These are phyloP conservation scores for Vanderwaltozyma polyspora DNA, from an alignment of 805 yeast species.

Conservation along the genomic window DNA sequence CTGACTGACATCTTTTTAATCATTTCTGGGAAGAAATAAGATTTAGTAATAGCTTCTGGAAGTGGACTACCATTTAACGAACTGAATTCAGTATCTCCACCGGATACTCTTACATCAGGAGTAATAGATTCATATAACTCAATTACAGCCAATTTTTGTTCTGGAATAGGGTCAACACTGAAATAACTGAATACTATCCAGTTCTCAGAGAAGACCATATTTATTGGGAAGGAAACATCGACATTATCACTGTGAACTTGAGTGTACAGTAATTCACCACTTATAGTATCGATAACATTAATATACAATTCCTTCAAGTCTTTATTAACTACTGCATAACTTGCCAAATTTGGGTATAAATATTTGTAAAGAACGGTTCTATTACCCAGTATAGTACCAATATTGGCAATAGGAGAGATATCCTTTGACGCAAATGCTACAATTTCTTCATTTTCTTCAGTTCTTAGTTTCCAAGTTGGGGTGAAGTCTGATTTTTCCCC, in stretches of 20 bases:
- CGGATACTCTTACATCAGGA: slow-evolving; percentile 36
- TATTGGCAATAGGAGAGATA: slow-evolving; percentile 37
- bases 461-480: slow-evolving; percentile 31
- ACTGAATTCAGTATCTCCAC: slow-evolving; percentile 5
- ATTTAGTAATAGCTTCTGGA: slow-evolving; percentile 42
- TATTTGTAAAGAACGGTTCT: slow-evolving; percentile 75
- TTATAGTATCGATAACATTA: slow-evolving; percentile 51
- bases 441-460: slow-evolving; percentile 28
- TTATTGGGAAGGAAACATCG: slow-evolving; percentile 33
- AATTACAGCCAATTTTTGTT: slow-evolving; percentile 52
- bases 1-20: slow-evolving; percentile 44
- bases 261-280: slow-evolving; percentile 51
- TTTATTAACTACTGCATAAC: slow-evolving; percentile 35
- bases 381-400: slow-evolving; percentile 60
- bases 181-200: slow-evolving; percentile 67
- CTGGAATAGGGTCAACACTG: slow-evolving; percentile 37
- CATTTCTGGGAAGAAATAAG: slow-evolving; percentile 53
- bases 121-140: slow-evolving; percentile 65
- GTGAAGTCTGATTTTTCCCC: slow-evolving; percentile 10
- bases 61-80: slow-evolving; percentile 17
- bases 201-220: slow-evolving; percentile 64
- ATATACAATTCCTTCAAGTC: slow-evolving; percentile 30
- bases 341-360: slow-evolving; percentile 56
- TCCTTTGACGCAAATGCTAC: slow-evolving; percentile 32
- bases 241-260: slow-evolving; percentile 33